Percentiles rank a stretch among this genome's conserved stretches.
phyloP scores from a whole-genome alignment of 805 yeast species.

The Groenewaldozyma tartarivorans region DNA sequence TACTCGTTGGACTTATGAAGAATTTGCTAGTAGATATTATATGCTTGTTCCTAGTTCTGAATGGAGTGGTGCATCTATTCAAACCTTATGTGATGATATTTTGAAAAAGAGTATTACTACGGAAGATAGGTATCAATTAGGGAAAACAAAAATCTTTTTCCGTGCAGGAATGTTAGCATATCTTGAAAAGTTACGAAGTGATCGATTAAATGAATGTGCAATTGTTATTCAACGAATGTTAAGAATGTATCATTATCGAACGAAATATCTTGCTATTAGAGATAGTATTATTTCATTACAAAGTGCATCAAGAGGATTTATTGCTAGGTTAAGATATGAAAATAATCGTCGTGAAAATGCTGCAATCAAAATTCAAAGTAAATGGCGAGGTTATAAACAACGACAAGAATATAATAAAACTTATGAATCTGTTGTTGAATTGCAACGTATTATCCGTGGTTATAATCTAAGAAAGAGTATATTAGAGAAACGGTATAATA shows the following conservation, averaged over 20 bases:
- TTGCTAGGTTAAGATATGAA: constrained; percentile 49
- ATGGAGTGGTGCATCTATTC: constrained; percentile 49
- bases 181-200: constrained; percentile 75
- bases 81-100: constrained; percentile 59
- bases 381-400: constrained; percentile 27
- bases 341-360: constrained; percentile 42
- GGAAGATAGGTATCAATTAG: constrained; percentile 68
- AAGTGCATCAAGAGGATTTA: constrained; percentile 51
- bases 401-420: constrained; percentile 48
- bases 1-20: constrained; percentile 88
- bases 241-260: constrained; percentile 54
- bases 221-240: constrained; percentile 77
- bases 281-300: constrained; percentile 50
- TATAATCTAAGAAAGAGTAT: constrained; percentile 43
- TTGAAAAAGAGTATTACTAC: constrained; percentile 51
- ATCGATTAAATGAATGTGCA: constrained; percentile 70
- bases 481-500: constrained; percentile 40
- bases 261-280: constrained; percentile 45
- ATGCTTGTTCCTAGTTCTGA: constrained; percentile 64
- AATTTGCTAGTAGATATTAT: constrained; percentile 83
- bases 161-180: constrained; percentile 95
- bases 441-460: constrained; percentile 52
- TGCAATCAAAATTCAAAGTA: constrained; percentile 67
- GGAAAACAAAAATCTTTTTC: constrained; percentile 88
- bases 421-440: constrained; percentile 39